These are phyloP conservation scores for Candida tropicalis DNA, from an alignment of 1,139 yeast species.

Conservation along the genomic window DNA sequence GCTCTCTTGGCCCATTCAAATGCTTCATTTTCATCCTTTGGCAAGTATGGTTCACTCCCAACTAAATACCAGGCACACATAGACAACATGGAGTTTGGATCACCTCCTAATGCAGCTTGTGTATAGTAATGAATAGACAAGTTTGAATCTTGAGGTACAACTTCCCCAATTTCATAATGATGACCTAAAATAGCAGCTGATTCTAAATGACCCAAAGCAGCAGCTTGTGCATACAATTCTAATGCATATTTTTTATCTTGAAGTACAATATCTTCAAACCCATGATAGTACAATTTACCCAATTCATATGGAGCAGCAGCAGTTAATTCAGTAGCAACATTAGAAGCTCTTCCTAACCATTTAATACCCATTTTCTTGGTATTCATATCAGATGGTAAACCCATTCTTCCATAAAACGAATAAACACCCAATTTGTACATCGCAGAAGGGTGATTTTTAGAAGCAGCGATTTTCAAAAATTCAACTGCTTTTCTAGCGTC, in stretches of 20 bases:
- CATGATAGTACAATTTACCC: constrained; percentile 80
- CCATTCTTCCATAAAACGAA: constrained; percentile 83
- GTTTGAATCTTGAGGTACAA: constrained; percentile 80
- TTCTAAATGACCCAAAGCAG: constrained; percentile 82
- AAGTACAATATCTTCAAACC: constrained; percentile 84
- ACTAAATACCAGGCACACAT: constrained; percentile 96
- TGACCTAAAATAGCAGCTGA: constrained; percentile 81
- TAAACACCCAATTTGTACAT: constrained; percentile 91
- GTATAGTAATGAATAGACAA: constrained; percentile 92
- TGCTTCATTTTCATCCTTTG: constrained; percentile 81
- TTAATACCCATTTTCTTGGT: constrained; percentile 87
- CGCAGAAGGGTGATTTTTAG: constrained; percentile 92
- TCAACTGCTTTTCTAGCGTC: constrained; percentile 87
- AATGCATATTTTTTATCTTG: constrained; percentile 83
- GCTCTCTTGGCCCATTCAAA: constrained; percentile 94
- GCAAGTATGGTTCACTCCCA: constrained; percentile 83
- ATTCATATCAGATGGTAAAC: constrained; percentile 64
- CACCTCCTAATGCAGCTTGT: constrained; percentile 86
- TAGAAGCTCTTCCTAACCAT: constrained; percentile 89
- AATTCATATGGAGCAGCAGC: constrained; percentile 94
- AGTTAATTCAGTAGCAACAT: constrained; percentile 79
- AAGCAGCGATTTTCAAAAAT: constrained; percentile 83
- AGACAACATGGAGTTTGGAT: constrained; percentile 87
- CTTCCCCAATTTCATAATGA: constrained; percentile 81
- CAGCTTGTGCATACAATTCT: constrained; percentile 85